Evolutionary conservation across 805 yeast genomes (phyloP).

Genomic region (Candida jianshihensis): DNA sequence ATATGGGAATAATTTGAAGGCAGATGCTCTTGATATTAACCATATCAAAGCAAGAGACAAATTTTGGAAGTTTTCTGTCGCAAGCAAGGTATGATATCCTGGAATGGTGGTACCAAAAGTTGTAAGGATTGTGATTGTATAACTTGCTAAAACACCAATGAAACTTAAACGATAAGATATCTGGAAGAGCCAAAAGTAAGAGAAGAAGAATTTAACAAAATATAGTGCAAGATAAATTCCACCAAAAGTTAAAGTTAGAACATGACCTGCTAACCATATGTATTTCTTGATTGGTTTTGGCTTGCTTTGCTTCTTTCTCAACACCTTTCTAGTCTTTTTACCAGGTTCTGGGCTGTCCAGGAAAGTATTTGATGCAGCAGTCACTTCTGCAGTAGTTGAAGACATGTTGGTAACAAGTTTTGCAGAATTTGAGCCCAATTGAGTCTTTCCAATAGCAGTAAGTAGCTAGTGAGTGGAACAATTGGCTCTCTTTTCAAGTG

Average conservation of each 20-base stretch:
- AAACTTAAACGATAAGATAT: slow-evolving; percentile 49
- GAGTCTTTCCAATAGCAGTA: too few species aligned
- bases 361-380: background rate
- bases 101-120: slow-evolving; percentile 59
- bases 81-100: slow-evolving; percentile 52
- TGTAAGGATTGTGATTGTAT: slow-evolving; percentile 46
- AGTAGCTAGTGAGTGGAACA: too few species aligned
- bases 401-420: background rate
- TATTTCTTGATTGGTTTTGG: slow-evolving; percentile 37
- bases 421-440: background rate
- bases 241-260: slow-evolving; percentile 38
- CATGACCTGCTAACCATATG: slow-evolving; percentile 55
- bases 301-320: slow-evolving; percentile 27
- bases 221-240: slow-evolving; percentile 27
- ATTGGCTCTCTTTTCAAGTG: too few species aligned
- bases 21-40: slow-evolving; percentile 57
- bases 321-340: slow-evolving; percentile 25
- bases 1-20: slow-evolving; percentile 60
- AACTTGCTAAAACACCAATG: slow-evolving; percentile 47
- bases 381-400: background rate
- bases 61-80: slow-evolving; percentile 73
- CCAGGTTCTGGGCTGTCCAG: background rate
- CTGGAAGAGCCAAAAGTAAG: slow-evolving; percentile 38
- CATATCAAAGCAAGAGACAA: slow-evolving; percentile 48
- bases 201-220: slow-evolving; percentile 18